phyloP scores from a whole-genome alignment of 768 basidiomycete genomes.

The Podaxis pistillaris region DNA sequence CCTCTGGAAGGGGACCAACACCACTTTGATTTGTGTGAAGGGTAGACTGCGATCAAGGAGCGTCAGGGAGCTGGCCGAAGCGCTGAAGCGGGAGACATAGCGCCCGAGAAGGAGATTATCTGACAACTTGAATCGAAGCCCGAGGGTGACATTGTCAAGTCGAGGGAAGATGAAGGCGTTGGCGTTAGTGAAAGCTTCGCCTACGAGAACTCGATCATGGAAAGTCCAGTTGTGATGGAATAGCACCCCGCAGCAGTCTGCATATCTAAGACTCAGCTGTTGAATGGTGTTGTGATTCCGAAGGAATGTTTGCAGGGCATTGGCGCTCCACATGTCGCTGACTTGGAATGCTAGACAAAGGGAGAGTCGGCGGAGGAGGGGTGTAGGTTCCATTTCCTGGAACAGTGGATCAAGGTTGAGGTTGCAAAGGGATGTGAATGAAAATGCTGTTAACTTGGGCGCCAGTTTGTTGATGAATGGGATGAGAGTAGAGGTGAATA shows the following conservation, averaged over 20 bases:
- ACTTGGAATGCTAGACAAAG: constrained; percentile 6
- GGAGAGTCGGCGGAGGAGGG: not conserved
- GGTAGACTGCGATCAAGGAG: not conserved
- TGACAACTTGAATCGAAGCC: constrained; percentile 1
- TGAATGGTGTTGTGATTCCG: not conserved
- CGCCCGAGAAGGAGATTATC: not conserved
- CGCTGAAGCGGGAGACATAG: constrained; percentile 6
- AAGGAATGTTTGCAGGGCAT: constrained; percentile 1
- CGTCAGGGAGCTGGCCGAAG: not conserved
- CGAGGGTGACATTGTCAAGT: not conserved
- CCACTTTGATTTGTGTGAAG: not conserved
- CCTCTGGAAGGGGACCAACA: not conserved
- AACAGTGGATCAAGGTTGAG: not conserved
- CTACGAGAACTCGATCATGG: constrained; percentile 5
- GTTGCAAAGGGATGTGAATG: constrained; percentile 3
- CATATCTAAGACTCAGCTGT: not conserved
- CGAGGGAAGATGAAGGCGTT: constrained; percentile 1
- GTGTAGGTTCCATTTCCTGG: not conserved
- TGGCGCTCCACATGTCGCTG: constrained; percentile 2
- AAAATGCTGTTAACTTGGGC: not conserved
- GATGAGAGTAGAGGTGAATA: not conserved
- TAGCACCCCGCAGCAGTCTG: not conserved
- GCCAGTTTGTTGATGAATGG: constrained; percentile 6
- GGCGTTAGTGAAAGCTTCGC: not conserved
- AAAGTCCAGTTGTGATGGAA: not conserved